Evolutionary conservation across 2,329 filamentous ascomycete genomes (phyloP), one percentile per base, ranked within the genome.

Genomic region (Ophiostoma sp.): DNA sequence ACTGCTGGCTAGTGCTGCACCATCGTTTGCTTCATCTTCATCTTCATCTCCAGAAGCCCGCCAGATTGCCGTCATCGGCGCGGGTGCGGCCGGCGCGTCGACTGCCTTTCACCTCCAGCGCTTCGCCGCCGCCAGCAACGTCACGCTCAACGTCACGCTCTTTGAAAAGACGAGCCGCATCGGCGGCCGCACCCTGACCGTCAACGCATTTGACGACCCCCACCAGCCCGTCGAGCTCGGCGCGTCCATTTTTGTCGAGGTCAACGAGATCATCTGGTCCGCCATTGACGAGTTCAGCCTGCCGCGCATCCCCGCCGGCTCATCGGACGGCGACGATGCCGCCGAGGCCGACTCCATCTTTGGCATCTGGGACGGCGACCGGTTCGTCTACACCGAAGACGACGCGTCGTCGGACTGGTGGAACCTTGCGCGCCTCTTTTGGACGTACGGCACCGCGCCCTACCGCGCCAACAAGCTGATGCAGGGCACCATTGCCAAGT

Each of bases 191-290:
- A 91, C 91, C 8, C 91, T 94, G 39, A 98, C 94, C 0, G 90
- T 97, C 23, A 83, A 93, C 76, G 89, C 88, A 1, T 94, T 90
- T 77, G 85, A 87, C 73, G 84, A 94, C 75, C 82, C 88, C 1
- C 73, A 81, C 0, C 81, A 89, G 54, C 90, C 90, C 1, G 86
- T 97, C 48, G 95, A 99, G 78, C 83, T 98, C 0, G 95, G 95
- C 20, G 95, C 91, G 13, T 94, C 90, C 72, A 97, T 98, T 75
- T 99, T 98, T 77, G 92, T 98, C 64, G 79, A 90, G 67, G 86
- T 90, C 62, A 99, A 98, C 77, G 83, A 88, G 54, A 97, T 96
- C 75, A 85, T 99, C 54, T 87, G 89, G 75, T 89, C 91, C 69
- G 90, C 93, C 0, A 88, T 87, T 8, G 80, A 85, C 41, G 83